Evolutionary conservation across 129 eudicot genomes (phyloP).

Genomic region (Artemisia argyi): DNA sequence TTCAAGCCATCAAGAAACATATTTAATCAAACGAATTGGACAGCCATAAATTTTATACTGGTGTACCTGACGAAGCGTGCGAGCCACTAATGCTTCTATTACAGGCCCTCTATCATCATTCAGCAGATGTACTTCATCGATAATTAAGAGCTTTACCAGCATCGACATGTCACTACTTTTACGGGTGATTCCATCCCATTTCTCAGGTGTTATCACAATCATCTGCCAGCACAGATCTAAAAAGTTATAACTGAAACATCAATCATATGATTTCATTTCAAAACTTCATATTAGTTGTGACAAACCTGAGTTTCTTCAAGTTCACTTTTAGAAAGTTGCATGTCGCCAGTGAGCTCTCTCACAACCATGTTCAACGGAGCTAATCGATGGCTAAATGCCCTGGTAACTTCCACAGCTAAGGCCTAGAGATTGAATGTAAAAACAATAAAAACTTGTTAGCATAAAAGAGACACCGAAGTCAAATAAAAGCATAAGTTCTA

Average conservation of each 20-base stretch:
- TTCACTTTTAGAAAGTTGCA: conserved; percentile 93
- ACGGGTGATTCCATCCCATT: conserved; percentile 99
- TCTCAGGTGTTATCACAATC: conserved; percentile 99
- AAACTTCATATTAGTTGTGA: conserved; percentile 16
- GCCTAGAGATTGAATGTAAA: conserved; percentile 53
- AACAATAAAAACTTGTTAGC: conserved; percentile 23
- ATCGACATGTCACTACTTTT: conserved; percentile 99
- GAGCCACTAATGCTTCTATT: conserved; percentile 97
- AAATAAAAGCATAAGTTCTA: conserved; percentile 28
- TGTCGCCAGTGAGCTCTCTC: conserved; percentile 97
- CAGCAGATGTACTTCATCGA: conserved; percentile 97
- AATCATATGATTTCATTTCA: conserved; percentile 14
- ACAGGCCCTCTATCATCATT: conserved; percentile 99
- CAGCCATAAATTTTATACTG: conserved; percentile 7
- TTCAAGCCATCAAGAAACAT: conserved; percentile 23
- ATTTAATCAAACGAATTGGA: background rate
- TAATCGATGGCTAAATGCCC: conserved; percentile 84
- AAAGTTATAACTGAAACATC: conserved; percentile 4
- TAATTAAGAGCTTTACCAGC: conserved; percentile 92
- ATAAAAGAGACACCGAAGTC: conserved; percentile 1
- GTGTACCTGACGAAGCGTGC: conserved; percentile 96
- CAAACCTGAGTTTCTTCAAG: conserved; percentile 95
- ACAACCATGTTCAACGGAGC: conserved; percentile 86
- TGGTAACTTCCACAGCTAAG: conserved; percentile 94
- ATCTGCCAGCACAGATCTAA: conserved; percentile 49